Evolutionary conservation across 176 grass and related monocot species (phyloP).

Genomic region (Carex cristatella): DNA sequence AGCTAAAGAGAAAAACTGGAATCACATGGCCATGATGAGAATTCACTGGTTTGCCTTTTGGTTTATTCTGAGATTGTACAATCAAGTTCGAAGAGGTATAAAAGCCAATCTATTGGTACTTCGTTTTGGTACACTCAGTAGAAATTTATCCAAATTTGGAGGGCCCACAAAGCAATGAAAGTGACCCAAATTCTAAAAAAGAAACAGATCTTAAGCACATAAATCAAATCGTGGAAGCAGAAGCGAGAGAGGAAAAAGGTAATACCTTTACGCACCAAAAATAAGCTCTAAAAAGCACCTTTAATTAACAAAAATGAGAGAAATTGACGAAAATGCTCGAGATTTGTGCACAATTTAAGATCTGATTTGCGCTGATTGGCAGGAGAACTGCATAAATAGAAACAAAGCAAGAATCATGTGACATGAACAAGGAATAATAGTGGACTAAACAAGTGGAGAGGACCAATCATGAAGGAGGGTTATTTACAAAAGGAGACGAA

Average conservation of each 20-base stretch:
- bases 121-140: conserved; percentile 9
- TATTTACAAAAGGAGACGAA: neutral
- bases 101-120: neutral
- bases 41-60: neutral
- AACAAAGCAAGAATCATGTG: neutral
- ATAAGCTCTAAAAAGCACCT: neutral
- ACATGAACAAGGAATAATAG: neutral
- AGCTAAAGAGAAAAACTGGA: neutral
- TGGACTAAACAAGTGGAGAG: neutral
- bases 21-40: conserved; percentile 11
- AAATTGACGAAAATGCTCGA: neutral
- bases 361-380: neutral
- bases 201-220: neutral
- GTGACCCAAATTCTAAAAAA: conserved; percentile 10
- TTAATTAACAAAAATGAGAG: too few species aligned
- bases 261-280: neutral
- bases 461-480: neutral
- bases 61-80: conserved; percentile 15
- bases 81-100: neutral
- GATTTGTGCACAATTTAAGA: neutral
- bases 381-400: neutral
- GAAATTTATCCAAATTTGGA: neutral
- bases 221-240: neutral
- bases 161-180: neutral
- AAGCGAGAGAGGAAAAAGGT: neutral